Percentiles rank a stretch among this genome's conserved stretches.
These are phyloP conservation scores for Colletotrichum sojae DNA, from an alignment of 2,329 filamentous ascomycete species.

Conservation along the genomic window DNA sequence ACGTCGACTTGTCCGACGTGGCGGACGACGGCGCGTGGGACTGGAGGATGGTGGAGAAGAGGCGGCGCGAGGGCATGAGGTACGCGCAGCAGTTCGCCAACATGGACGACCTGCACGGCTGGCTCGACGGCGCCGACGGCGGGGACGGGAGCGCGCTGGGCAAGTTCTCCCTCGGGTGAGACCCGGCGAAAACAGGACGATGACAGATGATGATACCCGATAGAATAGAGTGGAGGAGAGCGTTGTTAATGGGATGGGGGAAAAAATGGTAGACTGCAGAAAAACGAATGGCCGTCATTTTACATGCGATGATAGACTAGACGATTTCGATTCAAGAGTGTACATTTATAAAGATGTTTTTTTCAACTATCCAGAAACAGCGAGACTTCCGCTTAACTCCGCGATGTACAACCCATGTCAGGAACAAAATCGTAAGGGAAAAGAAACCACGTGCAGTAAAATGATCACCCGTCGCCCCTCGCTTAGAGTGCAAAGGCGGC, in stretches of 20 bases:
- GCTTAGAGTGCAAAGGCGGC: slow-evolving; percentile 51
- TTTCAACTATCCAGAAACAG: not conserved
- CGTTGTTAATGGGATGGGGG: not conserved
- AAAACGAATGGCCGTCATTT: no score
- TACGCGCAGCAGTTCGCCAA: slow-evolving; percentile 69
- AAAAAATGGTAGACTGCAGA: no score
- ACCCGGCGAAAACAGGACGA: no score
- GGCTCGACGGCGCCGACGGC: slow-evolving; percentile 68
- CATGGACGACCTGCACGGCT: slow-evolving; percentile 66
- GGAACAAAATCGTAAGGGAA: not conserved
- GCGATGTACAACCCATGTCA: not conserved
- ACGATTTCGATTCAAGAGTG: not conserved
- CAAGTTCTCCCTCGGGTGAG: slow-evolving; percentile 59
- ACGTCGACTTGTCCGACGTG: slow-evolving; percentile 54
- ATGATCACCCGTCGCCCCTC: not conserved
- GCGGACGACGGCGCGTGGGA: slow-evolving; percentile 63
- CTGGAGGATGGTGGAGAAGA: slow-evolving; percentile 70
- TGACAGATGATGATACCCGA: slow-evolving; percentile 28
- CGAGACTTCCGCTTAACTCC: not conserved
- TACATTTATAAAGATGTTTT: not conserved
- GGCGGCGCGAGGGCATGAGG: slow-evolving; percentile 69
- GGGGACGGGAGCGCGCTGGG: slow-evolving; percentile 67
- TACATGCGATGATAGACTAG: slow-evolving; percentile 1
- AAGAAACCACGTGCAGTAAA: not conserved
- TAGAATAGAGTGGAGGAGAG: slow-evolving; percentile 9